Evolutionary conservation across 2,329 filamentous ascomycete genomes (phyloP).

Genomic region (Calycina herbarum): DNA sequence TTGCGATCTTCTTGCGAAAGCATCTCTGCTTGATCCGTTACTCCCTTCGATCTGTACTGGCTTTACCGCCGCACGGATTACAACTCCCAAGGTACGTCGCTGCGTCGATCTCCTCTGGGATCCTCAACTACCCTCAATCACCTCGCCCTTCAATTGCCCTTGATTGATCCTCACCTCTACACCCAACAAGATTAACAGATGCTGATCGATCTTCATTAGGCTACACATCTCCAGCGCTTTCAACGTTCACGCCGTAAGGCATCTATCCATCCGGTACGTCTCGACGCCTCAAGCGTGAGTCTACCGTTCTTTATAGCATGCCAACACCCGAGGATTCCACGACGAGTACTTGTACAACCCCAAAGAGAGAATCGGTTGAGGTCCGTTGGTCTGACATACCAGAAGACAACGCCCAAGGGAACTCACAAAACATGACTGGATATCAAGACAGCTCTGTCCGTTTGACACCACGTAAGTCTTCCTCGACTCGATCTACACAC

Average conservation of each 20-base stretch:
- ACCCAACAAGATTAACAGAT: neutral
- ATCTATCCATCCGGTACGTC: too few relatives aligned
- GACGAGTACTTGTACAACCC: slow-evolving; percentile 15
- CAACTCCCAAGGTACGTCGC: neutral
- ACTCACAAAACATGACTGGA: too few relatives aligned
- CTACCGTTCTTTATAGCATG: too few relatives aligned
- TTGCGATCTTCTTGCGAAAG: neutral
- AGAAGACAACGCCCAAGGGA: slow-evolving; percentile 12
- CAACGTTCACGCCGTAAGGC: too few relatives aligned
- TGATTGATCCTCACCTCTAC: neutral
- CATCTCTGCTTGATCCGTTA: neutral
- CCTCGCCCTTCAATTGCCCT: neutral
- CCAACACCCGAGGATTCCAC: slow-evolving; percentile 21
- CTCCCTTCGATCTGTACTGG: neutral
- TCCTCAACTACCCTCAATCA: too few relatives aligned
- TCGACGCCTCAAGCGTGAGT: too few relatives aligned
- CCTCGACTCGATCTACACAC: neutral
- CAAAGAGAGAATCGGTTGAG: slow-evolving; percentile 18
- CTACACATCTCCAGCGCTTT: too few relatives aligned
- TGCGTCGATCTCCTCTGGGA: neutral
- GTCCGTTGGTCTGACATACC: slow-evolving; percentile 15
- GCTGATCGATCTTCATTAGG: too few relatives aligned
- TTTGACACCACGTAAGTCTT: neutral
- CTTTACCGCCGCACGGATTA: neutral
- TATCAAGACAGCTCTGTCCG: slow-evolving; percentile 6